A percentile compares a stretch with the other conserved stretches of the same genome.
Conservation (phyloP, 2,329 filamentous ascomycete genomes). For the Orbilia javanica region DNA sequence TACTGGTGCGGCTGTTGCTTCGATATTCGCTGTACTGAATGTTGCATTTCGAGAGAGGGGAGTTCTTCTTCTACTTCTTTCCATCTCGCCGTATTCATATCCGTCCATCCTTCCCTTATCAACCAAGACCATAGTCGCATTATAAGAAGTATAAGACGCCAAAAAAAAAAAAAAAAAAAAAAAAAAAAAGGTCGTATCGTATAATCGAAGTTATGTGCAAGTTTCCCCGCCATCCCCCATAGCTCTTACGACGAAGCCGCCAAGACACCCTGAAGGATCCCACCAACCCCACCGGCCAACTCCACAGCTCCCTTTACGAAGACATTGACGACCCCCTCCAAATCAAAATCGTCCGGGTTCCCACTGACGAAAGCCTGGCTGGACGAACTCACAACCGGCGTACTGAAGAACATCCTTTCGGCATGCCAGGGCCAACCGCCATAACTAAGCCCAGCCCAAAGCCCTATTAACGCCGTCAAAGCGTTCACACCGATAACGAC, state of each 20-base stretch:
- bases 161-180: background rate
- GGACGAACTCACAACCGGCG: conserved; percentile 7
- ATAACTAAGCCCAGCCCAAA: conserved; percentile 49
- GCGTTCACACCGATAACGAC: conserved; percentile 45
- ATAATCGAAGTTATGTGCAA: no score
- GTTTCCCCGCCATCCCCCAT: no score
- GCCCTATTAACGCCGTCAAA: conserved; percentile 25
- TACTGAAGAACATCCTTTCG: conserved; percentile 32
- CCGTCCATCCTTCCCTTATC: no score
- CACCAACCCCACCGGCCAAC: conserved; percentile 47
- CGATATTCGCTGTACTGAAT: background rate
- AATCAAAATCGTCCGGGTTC: conserved; percentile 40
- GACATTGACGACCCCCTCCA: conserved; percentile 46
- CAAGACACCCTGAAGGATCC: conserved; percentile 27
- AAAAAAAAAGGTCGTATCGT: conserved; percentile 3
- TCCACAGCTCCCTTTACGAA: conserved; percentile 56
- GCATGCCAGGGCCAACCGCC: conserved; percentile 52
- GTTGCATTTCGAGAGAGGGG: background rate
- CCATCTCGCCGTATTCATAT: conserved; percentile 5
- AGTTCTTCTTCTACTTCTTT: conserved; percentile 12
- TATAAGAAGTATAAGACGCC: background rate
- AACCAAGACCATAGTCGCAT: conserved; percentile 1
- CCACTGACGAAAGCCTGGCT: background rate
- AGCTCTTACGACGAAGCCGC: conserved; percentile 1
- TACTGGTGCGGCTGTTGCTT: background rate